Conservation (phyloP, 495 filamentous ascomycete genomes). For the Penicillium pulvis region DNA sequence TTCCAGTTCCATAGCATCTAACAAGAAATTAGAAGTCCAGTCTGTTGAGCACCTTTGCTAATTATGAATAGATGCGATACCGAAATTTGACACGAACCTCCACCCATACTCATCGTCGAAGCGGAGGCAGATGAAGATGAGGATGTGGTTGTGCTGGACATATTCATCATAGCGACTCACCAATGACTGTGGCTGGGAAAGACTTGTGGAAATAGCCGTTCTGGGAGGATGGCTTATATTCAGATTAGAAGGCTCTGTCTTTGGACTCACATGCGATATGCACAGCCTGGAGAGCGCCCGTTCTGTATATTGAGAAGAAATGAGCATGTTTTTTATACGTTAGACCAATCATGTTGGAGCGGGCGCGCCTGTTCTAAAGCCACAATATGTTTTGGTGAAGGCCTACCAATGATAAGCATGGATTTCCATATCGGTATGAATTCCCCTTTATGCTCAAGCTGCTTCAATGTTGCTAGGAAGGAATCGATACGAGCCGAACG, state of each 20-base stretch:
- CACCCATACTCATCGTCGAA: neutral
- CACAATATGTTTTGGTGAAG: neutral
- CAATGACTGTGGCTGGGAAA: no score
- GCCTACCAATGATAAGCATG: neutral
- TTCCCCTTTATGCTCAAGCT: no score
- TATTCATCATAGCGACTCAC: neutral
- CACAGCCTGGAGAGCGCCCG: neutral
- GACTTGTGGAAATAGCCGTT: no score
- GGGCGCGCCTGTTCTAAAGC: neutral
- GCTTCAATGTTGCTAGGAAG: no score
- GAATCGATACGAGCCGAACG: no score
- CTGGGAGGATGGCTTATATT: no score
- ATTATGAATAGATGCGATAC: neutral
- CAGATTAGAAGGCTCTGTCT: no score
- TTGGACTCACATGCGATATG: no score
- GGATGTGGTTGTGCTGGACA: neutral
- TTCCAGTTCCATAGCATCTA: constrained; percentile 2
- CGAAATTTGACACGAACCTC: neutral
- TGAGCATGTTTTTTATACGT: neutral
- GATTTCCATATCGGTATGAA: no score
- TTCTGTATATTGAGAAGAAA: neutral
- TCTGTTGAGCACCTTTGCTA: no score
- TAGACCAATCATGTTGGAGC: neutral
- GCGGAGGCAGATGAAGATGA: neutral
- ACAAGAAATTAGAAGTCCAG: neutral